A percentile compares a stretch with the other conserved stretches of the same genome.
Conservation (phyloP, 768 basidiomycete species). For the Omphalotus guepiniiformis region DNA sequence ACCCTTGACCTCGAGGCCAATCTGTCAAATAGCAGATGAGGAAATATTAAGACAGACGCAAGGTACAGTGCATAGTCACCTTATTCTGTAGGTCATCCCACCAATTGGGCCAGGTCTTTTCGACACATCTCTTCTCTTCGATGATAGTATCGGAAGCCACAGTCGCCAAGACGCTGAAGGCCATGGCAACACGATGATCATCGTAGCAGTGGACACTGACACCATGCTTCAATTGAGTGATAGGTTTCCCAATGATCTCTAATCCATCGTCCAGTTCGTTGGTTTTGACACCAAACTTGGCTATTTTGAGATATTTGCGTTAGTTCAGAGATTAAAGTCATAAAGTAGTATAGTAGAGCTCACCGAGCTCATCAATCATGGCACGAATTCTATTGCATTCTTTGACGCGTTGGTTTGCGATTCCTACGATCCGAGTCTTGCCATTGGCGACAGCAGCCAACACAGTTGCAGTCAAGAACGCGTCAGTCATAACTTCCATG, state of each 20-base stretch:
- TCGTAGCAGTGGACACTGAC: conserved; percentile 93
- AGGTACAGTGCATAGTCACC: conserved; percentile 36
- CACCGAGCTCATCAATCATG: conserved; percentile 94
- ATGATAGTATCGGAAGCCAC: conserved; percentile 72
- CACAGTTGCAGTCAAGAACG: conserved; percentile 93
- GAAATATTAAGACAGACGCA: conserved; percentile 2
- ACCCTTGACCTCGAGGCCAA: conserved; percentile 84
- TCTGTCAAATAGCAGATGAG: conserved; percentile 39
- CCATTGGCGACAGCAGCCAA: conserved; percentile 78
- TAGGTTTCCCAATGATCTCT: conserved; percentile 77
- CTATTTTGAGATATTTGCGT: conserved; percentile 32
- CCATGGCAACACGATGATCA: conserved; percentile 99
- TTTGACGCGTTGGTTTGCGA: conserved; percentile 97
- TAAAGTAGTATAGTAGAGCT: conserved; percentile 24
- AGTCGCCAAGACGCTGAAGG: conserved; percentile 84
- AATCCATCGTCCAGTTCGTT: conserved; percentile 92
- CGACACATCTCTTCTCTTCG: conserved; percentile 96
- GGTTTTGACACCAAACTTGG: conserved; percentile 92
- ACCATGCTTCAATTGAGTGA: conserved; percentile 58
- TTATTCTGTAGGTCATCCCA: conserved; percentile 98
- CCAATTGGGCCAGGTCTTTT: conserved; percentile 99
- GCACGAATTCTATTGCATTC: conserved; percentile 96
- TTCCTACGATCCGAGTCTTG: conserved; percentile 83
- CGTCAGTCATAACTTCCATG: conserved; percentile 99
- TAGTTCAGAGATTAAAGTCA: no score